phyloP scores from a whole-genome alignment of 768 basidiomycete genomes.

The Fomitopsis pulvina region DNA sequence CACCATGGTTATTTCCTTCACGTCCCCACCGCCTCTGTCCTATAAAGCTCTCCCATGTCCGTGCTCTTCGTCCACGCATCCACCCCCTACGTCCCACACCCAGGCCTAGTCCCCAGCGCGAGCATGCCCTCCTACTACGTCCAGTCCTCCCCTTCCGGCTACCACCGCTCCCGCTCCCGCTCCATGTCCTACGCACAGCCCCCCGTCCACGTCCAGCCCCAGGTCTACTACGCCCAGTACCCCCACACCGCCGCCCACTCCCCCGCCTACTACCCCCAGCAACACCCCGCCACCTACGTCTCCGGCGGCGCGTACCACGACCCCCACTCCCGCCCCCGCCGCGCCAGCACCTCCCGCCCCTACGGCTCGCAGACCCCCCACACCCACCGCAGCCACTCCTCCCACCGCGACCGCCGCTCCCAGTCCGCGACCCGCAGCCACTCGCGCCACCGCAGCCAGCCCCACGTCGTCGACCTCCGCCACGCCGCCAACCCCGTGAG shows the following conservation, averaged over 20 bases:
- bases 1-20: not conserved
- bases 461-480: not conserved
- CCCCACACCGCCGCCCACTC: slow-evolving; percentile 1
- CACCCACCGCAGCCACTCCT: slow-evolving; percentile 8
- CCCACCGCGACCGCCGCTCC: slow-evolving; percentile 14
- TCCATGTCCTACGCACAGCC: slow-evolving; percentile 18
- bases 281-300: slow-evolving; percentile 2
- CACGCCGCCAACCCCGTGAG: slow-evolving; percentile 5
- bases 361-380: slow-evolving; percentile 8
- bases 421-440: slow-evolving; percentile 15
- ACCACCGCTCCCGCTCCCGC: slow-evolving; percentile 17
- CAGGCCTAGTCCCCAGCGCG: not conserved
- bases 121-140: slow-evolving; percentile 23
- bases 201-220: slow-evolving; percentile 17
- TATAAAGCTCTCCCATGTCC: not conserved
- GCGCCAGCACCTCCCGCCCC: slow-evolving; percentile 9
- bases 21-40: slow-evolving; percentile 1
- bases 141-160: slow-evolving; percentile 14
- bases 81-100: not conserved
- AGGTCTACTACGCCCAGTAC: slow-evolving; percentile 14
- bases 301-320: slow-evolving; percentile 14
- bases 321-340: slow-evolving; percentile 12
- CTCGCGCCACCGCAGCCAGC: slow-evolving; percentile 2
- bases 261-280: slow-evolving; percentile 7
- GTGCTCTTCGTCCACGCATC: not conserved